Evolutionary conservation across 2,329 filamentous ascomycete species (phyloP), one percentile per base, ranked within the genome.

Genomic region (Neonectria sp.): DNA sequence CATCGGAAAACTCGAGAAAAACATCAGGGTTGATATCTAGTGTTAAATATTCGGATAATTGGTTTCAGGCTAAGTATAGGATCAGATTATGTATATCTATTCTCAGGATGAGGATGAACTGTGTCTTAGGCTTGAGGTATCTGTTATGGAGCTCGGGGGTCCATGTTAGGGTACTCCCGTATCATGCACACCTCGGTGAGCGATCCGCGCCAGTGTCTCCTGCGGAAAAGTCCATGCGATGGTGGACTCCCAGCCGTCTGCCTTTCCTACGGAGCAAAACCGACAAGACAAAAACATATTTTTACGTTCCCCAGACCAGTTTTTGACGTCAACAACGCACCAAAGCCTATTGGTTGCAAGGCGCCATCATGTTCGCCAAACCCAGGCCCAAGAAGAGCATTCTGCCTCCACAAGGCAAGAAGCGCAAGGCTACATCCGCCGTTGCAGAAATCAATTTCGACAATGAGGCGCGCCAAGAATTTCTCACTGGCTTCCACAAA

Each of bases 401-500:
- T 13, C 86, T 93, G 60, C 86, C 87, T 17, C 87, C 89, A 1
- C 86, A 86, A 13, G 84, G 83, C n/a, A 94, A 92, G 82, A 92
- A 90, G 76, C 86, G 92, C 71, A 93, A 92, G 79, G 80, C 81
- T 68, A 78, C 86, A 15, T 84, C 85, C 52, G 82, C 85, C 45
- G 85, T 93, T 67, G 93, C 95, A 77, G 94, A 97, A 79, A 92
- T 99, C 80, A 90, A 85, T 59, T 99, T 98, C 83, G 95, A 99
- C 83, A 83, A 88, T 68, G 86, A 87, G 68, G 93, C 93, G 52
- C 91, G 96, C 71, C 85, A 92, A 71, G 95, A 98, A 77, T 99
- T 93, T 79, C 86, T 99, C 65, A 98, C 95, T 0, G 96, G 96
- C 3, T 99, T 99, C 82, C 95, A 95, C 85, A 99, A 98, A 86